Percentiles rank a stretch among this genome's conserved stretches.
Evolutionary conservation across 2,329 filamentous ascomycete species (phyloP).

Genomic region (Clathrospora elynae): DNA sequence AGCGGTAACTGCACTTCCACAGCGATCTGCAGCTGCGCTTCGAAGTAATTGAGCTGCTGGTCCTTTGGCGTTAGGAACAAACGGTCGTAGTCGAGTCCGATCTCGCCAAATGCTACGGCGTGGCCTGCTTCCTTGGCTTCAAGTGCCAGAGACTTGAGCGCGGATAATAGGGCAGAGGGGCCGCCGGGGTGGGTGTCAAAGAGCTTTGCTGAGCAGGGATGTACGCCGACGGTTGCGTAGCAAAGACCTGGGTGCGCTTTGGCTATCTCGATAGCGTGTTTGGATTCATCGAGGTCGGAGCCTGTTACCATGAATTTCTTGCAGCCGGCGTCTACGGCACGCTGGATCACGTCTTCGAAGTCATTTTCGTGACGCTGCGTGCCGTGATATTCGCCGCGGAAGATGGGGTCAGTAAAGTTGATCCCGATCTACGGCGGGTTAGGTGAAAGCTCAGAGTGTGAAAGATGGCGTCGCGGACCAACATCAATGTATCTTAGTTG

Average conservation of each 20-base stretch:
- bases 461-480: conserved; percentile 36
- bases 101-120: conserved; percentile 85
- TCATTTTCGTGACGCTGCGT: conserved; percentile 76
- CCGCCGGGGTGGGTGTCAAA: conserved; percentile 71
- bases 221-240: conserved; percentile 90
- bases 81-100: conserved; percentile 95
- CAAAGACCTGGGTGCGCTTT: conserved; percentile 76
- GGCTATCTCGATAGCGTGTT: conserved; percentile 74
- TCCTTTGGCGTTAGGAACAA: conserved; percentile 79
- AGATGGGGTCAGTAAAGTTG: conserved; percentile 93
- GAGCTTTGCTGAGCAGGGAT: conserved; percentile 83
- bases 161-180: conserved; percentile 58
- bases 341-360: conserved; percentile 74
- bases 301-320: conserved; percentile 92
- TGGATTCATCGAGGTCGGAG: conserved; percentile 79
- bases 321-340: conserved; percentile 79
- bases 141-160: conserved; percentile 68
- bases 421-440: conserved; percentile 73
- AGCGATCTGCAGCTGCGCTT: conserved; percentile 78
- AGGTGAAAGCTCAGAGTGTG: conserved; percentile 12
- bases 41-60: conserved; percentile 83
- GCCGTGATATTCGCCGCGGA: conserved; percentile 81
- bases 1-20: conserved; percentile 79
- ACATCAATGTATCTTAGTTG: conserved; percentile 52
- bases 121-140: conserved; percentile 63